These are phyloP conservation scores for Aspergillus aculeatinus DNA, from an alignment of 2,329 filamentous ascomycete genomes.

Conservation along the genomic window DNA sequence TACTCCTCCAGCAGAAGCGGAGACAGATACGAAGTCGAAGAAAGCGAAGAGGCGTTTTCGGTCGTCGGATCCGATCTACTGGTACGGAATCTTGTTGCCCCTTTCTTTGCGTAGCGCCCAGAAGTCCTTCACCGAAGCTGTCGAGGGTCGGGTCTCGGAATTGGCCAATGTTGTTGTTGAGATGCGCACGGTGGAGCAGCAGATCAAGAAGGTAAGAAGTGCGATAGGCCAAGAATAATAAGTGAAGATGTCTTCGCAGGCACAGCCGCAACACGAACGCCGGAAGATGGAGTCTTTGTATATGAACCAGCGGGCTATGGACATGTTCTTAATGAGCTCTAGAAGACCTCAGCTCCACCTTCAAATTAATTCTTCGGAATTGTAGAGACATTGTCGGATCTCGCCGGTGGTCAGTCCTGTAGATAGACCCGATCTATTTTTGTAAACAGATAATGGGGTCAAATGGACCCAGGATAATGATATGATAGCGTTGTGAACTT, in stretches of 20 bases:
- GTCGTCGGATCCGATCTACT: constrained; percentile 45
- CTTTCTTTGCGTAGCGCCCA: constrained; percentile 46
- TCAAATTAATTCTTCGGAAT: neutral
- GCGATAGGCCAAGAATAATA: constrained; percentile 20
- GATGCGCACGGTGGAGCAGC: constrained; percentile 43
- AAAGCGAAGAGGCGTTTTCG: constrained; percentile 28
- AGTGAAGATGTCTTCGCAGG: neutral
- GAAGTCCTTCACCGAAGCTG: constrained; percentile 41
- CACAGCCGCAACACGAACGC: neutral
- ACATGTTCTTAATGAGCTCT: neutral
- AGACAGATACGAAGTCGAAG: constrained; percentile 15
- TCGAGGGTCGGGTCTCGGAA: constrained; percentile 37
- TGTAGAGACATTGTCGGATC: neutral
- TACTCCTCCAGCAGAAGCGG: constrained; percentile 2
- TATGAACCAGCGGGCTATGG: neutral
- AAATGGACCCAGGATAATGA: too few relatives aligned
- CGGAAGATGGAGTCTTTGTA: too few relatives aligned
- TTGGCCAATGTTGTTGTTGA: constrained; percentile 39
- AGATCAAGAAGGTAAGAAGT: constrained; percentile 33
- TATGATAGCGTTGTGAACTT: too few relatives aligned
- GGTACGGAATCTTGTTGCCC: constrained; percentile 52
- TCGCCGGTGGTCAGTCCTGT: neutral
- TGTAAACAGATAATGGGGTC: neutral
- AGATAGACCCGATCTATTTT: neutral
- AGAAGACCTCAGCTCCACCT: neutral